Base-by-base conservation (phyloP, 2,329 filamentous ascomycete species). In the Trichoderma brevicompactum region DNA sequence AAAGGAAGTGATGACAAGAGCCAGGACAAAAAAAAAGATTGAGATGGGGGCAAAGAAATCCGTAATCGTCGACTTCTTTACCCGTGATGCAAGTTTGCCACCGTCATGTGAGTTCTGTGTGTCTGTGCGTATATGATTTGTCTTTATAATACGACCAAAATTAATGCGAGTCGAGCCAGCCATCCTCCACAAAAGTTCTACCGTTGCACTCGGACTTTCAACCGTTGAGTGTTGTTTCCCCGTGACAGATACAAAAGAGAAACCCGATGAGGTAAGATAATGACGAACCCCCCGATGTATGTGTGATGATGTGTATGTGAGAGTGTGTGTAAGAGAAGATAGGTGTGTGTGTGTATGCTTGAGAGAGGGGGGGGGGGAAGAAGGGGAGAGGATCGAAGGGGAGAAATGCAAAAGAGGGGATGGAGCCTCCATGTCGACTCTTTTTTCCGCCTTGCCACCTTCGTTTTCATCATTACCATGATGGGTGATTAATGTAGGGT, bases 1-100 rank as follows among this genome's bases (percentile, higher is more conserved):
- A 48, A 54, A 54, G 56, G 19, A 1, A 54, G 48, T 23, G 49
- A 46, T 38, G 60, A 17, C 41, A 63, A 52, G 59, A 53, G 48
- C 7, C 36, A n/a, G 36, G 19, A 50, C n/a, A 52, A 36, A 15
- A 19, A 41, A 28, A 44, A 36, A 23, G 40, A 7, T 38, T 1
- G 15, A 12, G 19, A 7, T 7, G 8, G n/a, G 28, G 28, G n/a
- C 34, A 19, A 17, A 43, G 59, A 44, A 58, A 44, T 65, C 46
- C 44, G 44, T 44, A 7, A 36, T n/a, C 49, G 7, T 36, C 28
- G 23, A 62, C 40, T 53, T 62, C 48, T 41, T 36, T 7, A 19
- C 46, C 48, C 15, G 38, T 34, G 59, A 38, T 62, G 48, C 38
- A 62, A 36, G 28, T 38, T 41, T 53, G 38, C 40, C 40, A n/a